phyloP scores from a whole-genome alignment of 192 early-diverging fungal species.

The Coemansia sp. region DNA sequence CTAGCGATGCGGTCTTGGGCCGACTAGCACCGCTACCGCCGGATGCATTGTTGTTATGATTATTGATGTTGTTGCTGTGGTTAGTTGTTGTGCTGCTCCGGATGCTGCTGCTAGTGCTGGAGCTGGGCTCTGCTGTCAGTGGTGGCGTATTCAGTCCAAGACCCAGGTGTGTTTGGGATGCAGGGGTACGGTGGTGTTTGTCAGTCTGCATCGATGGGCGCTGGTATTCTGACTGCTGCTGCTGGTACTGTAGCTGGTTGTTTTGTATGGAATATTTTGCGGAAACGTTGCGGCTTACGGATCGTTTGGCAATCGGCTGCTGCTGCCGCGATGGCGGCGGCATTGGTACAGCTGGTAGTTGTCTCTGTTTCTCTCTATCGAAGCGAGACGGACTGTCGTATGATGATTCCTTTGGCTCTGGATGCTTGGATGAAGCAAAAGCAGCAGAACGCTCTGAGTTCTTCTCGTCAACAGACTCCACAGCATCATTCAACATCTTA shows the following conservation, averaged over 20 bases:
- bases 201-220: not conserved
- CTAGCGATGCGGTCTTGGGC: conserved; percentile 4
- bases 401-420: conserved; percentile 6
- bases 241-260: not conserved
- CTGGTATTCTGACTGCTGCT: conserved; percentile 3
- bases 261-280: not conserved
- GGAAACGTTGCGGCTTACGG: not conserved
- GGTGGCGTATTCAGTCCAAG: conserved; percentile 6
- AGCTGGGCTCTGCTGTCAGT: conserved; percentile 4
- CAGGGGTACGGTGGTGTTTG: not conserved
- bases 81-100: conserved; percentile 2
- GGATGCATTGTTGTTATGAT: not conserved
- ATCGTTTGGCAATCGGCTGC: not conserved
- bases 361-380: not conserved
- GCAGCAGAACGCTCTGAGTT: not conserved
- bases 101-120: not conserved
- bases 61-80: conserved; percentile 1
- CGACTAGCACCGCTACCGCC: not conserved
- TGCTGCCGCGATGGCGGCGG: conserved; percentile 4
- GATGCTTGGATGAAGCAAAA: not conserved
- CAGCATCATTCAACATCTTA: not conserved
- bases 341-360: not conserved
- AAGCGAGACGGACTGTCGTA: not conserved
- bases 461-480: not conserved
- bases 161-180: not conserved